Conservation (phyloP, 2,329 filamentous ascomycete species). For the Pestalotiopsis sp. region DNA sequence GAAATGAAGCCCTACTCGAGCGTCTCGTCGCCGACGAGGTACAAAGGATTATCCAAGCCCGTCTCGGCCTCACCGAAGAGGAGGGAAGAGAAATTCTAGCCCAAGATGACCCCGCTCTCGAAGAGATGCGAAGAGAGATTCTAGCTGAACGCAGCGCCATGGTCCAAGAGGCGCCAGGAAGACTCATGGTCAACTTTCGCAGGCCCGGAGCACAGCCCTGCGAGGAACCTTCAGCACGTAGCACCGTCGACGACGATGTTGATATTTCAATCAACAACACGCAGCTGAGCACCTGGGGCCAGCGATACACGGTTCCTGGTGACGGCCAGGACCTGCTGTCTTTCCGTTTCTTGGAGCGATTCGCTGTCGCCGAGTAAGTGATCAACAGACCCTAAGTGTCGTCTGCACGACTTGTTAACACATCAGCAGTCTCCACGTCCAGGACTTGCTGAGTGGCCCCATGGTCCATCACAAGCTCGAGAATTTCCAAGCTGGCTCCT, state of each 20-base stretch:
- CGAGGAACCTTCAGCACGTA: too few relatives aligned
- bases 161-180: too few relatives aligned
- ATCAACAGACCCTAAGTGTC: background rate
- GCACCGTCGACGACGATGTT: background rate
- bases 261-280: background rate
- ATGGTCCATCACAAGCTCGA: background rate
- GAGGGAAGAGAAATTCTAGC: too few relatives aligned
- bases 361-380: background rate
- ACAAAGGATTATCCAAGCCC: too few relatives aligned
- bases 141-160: too few relatives aligned
- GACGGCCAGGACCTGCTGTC: background rate
- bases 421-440: background rate
- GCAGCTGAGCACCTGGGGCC: background rate
- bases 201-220: too few relatives aligned
- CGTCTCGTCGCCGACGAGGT: too few relatives aligned
- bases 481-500: constrained; percentile 2
- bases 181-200: too few relatives aligned
- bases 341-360: background rate
- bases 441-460: background rate
- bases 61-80: too few relatives aligned
- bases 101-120: too few relatives aligned
- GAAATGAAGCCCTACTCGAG: too few relatives aligned
- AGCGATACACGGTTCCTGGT: background rate
- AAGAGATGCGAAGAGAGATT: too few relatives aligned
- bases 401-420: background rate